Base-by-base conservation (phyloP, 495 filamentous ascomycete species). In the Evansstolkia leycettana region DNA sequence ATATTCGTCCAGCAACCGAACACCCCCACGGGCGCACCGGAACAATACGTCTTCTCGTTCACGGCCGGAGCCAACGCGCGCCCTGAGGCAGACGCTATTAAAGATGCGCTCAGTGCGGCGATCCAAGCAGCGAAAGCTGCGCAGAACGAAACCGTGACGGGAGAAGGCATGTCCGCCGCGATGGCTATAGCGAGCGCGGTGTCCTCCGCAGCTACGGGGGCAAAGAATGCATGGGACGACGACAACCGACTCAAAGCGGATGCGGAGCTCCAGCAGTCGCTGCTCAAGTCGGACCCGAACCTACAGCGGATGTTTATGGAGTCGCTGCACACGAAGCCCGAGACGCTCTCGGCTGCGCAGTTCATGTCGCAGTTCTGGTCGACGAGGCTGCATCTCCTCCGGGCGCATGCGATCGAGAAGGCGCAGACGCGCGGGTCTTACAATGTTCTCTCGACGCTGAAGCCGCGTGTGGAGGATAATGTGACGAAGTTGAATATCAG, bases 321-420 rank as follows among this genome's bases (percentile, higher is more conserved):
- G 45, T 76, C 84, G 0, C 56, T 81, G 18, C 64, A 70, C 19
- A 80, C 78, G 4, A 92, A 89, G 46, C 84, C 87, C 2, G 80
- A 86, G 3, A 78, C 81, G 1, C 73, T 96, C 38, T 74, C 78
- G 0, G 73, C 80, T 12, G 64, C 69, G 0, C 73, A 84, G 41
- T 93, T 94, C 51, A 80, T 83, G 42, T 64, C 76, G 1, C 89
- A 92, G 52, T 98, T 98, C 63, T 98, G 90, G 90, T 81, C 85
- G 2, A 79, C 81, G 3, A 69, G 92, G 13, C 64, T 87, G 23
- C 83, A 82, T 55, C 63, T 94, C 2, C 68, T 98, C 10, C 80
- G 92, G 16, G 81, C 87, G 0, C 83, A 94, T 62, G 89, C 84
- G 9, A 87, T 94, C 33, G 87, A 95, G 59, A 73, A 72, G 40